These are phyloP conservation scores for Mucor lusitanicus DNA, from an alignment of 371 early-diverging fungal genomes.

Conservation along the genomic window DNA sequence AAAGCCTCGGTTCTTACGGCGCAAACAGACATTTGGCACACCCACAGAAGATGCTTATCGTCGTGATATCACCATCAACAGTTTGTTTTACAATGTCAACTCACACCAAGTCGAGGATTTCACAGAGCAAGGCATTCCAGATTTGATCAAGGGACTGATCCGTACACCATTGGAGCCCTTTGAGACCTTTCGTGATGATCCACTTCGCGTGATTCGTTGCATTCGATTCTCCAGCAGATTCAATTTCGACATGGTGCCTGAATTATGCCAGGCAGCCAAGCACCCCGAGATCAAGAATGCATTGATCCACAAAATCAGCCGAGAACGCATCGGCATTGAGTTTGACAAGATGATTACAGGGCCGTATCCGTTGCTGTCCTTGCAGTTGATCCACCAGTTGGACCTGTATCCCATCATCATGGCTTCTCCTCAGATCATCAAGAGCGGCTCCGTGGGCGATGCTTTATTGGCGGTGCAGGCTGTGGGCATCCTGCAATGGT, in stretches of 20 bases:
- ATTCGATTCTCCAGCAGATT: slow-evolving; percentile 96
- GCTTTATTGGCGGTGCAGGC: slow-evolving; percentile 40
- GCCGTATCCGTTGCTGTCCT: slow-evolving; percentile 50
- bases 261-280: slow-evolving; percentile 67
- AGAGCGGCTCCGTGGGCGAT: slow-evolving; percentile 33
- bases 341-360: slow-evolving; percentile 93
- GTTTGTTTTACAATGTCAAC: slow-evolving; percentile 97
- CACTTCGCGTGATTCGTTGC: slow-evolving; percentile 95
- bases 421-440: slow-evolving; percentile 45
- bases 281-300: slow-evolving; percentile 65
- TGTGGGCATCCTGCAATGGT: slow-evolving; percentile 54
- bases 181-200: slow-evolving; percentile 97
- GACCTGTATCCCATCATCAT: slow-evolving; percentile 62
- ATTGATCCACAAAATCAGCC: slow-evolving; percentile 86
- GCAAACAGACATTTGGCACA: slow-evolving; percentile 93
- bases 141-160: slow-evolving; percentile 72
- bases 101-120: slow-evolving; percentile 92
- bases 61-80: slow-evolving; percentile 98
- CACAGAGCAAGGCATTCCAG: slow-evolving; percentile 79
- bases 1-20: neutral
- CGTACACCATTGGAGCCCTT: slow-evolving; percentile 94
- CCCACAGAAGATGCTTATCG: slow-evolving; percentile 97
- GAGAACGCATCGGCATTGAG: slow-evolving; percentile 96
- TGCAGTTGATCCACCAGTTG: slow-evolving; percentile 53
- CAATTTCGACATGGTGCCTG: slow-evolving; percentile 75